Base-by-base conservation (phyloP, 495 filamentous ascomycete species). In the Copromyces sp. region DNA sequence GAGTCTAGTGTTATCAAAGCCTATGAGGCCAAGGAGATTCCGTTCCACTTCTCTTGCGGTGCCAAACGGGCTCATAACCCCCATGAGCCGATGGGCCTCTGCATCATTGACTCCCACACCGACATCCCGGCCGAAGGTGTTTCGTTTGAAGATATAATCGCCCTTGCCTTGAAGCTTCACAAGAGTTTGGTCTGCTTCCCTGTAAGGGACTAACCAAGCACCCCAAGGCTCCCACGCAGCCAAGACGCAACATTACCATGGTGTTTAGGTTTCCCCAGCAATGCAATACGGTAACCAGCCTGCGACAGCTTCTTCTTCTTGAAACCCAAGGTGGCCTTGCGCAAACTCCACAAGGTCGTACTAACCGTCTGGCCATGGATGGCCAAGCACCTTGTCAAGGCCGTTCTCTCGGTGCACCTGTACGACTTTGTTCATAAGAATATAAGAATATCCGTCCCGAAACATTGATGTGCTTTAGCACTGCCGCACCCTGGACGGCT, bases 401-500 rank as follows among this genome's bases (percentile, higher is more conserved):
- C 83, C 0, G 80, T 89, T n/a, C 79, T 74, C 73, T 89, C 81
- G 74, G 78, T 89, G 2, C 87, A 90, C 74, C 81, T 80, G 2
- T 80, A 79, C 41, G 80, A 80, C 39, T 85, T 89, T 61, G 87
- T 90, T 14, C 88, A 90, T 78, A 89, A 89, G 77, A 88, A 83
- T 73, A 90, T 78, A 89, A 89, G 77, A 88, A 83, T 73, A 80
- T 90, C 44, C 80, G 86, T 0, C 88, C 88, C 1, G 87, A 90
- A 71, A 86, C 80, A 7, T 74, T 88, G 29, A 42, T 90, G 14
- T 59, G 82, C 20, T 86, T 88, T 68, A 29, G 69, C 9, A 61
- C 68, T 32, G 59, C 65, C 35, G 32, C 69, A 91, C 71, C 89
- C 88, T 11, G 70, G 74, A 2, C 83, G 88, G 14, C 84, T 87